These are phyloP conservation scores for Plantago rigida DNA, from an alignment of 305 asterid species.

Conservation along the genomic window DNA sequence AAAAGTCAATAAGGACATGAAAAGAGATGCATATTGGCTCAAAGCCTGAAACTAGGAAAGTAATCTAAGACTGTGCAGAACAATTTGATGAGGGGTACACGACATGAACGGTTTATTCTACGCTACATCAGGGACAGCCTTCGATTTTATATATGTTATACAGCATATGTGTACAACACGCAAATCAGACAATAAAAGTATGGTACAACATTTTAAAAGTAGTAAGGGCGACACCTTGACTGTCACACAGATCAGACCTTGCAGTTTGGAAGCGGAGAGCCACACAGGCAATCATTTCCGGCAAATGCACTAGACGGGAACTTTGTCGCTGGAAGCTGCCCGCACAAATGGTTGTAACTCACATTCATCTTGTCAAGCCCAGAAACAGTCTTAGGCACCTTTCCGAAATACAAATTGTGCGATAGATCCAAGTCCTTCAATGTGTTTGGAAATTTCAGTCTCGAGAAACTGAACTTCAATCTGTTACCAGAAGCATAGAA, in stretches of 20 bases:
- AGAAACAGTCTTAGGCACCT: slow-evolving; percentile 49
- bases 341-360: slow-evolving; percentile 68
- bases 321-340: slow-evolving; percentile 54
- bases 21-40: too few relatives aligned
- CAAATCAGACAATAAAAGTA: too few relatives aligned
- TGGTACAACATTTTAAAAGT: too few relatives aligned
- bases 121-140: too few relatives aligned
- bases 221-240: too few relatives aligned
- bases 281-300: slow-evolving; percentile 71
- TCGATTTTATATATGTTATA: too few relatives aligned
- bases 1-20: too few relatives aligned
- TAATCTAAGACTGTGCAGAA: too few relatives aligned
- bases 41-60: too few relatives aligned
- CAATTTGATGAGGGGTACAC: too few relatives aligned
- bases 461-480: slow-evolving; percentile 54
- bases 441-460: slow-evolving; percentile 34
- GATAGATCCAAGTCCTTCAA: slow-evolving; percentile 60
- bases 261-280: slow-evolving; percentile 63
- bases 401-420: slow-evolving; percentile 49
- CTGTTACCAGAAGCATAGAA: slow-evolving; percentile 61
- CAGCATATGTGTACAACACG: too few relatives aligned
- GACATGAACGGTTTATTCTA: too few relatives aligned
- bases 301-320: slow-evolving; percentile 48
- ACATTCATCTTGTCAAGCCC: slow-evolving; percentile 53
- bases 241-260: slow-evolving; percentile 15